These are phyloP conservation scores for Udeniomyces megalosporus DNA, from an alignment of 768 basidiomycete genomes.

Conservation along the genomic window DNA sequence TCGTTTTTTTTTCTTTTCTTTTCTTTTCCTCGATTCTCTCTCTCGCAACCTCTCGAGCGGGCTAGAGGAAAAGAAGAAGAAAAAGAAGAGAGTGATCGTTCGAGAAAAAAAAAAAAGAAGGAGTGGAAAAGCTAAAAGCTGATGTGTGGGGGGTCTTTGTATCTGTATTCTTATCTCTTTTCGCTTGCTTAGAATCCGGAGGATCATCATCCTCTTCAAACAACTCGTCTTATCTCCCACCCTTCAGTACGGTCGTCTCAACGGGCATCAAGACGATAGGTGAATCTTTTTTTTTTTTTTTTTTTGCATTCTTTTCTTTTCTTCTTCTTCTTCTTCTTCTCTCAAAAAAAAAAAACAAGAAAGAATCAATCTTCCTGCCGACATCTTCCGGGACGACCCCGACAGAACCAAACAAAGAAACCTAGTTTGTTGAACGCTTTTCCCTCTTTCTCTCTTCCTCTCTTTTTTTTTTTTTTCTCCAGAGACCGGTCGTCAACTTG, in stretches of 20 bases:
- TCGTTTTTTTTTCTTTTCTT: background rate
- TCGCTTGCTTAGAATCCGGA: background rate
- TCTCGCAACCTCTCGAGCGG: too few species aligned
- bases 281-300: background rate
- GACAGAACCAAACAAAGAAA: conserved; percentile 74
- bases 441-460: background rate
- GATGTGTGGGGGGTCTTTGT: too few species aligned
- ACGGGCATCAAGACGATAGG: too few species aligned
- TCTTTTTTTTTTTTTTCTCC: background rate
- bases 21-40: background rate
- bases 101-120: too few species aligned
- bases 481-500: too few species aligned
- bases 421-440: background rate
- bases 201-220: background rate
- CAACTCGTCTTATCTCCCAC: too few species aligned
- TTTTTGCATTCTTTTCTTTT: background rate
- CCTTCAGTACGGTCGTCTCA: too few species aligned
- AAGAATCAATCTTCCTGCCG: too few species aligned
- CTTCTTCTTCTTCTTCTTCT: background rate
- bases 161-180: background rate
- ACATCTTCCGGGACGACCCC: conserved; percentile 35
- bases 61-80: too few species aligned
- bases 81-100: too few species aligned
- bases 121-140: too few species aligned
- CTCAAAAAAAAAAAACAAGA: too few species aligned